Base-by-base conservation (phyloP, 2,329 filamentous ascomycete genomes). In the Hypoxylon sp. region DNA sequence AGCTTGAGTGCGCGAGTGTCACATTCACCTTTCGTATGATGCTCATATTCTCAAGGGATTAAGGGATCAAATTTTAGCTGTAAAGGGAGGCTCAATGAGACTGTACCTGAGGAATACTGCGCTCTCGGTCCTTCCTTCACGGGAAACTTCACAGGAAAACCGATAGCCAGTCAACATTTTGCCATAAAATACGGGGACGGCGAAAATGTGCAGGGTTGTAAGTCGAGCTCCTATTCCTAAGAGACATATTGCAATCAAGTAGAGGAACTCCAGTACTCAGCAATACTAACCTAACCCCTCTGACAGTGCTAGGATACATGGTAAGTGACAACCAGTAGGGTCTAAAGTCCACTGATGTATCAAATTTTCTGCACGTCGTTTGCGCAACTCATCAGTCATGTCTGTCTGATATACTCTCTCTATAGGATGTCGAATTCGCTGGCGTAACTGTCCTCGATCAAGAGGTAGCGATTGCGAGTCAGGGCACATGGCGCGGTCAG, bases 401-500 rank as follows among this genome's bases (percentile, higher is more conserved):
- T 7, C 37, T 21, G n/a, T 41, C 37, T 41, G 16, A 41, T 11
- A 41, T 41, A 19, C 3, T 41, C 37, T 41, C 37, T 41, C 37
- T 41, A 4, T 79, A 80, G 47, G 81, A 85, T 65, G 75, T 86
- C 41, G 76, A 78, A 0, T 78, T 85, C 14, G 83, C 80, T 2
- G 82, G 81, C 7, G 70, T 86, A 29, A 76, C 73, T 0, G 83
- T 85, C 34, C 71, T 73, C 16, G 75, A 76, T 30, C 84, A 85
- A 73, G 80, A 84, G 70, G 78, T 85, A 46, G 83, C 80, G 11
- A 76, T 87, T 19, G 84, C 82, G 46, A 84, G 81, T 70, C 76
- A 75, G 61, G 84, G 84, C 2, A 80, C 80, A 71, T 86, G 84
- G 84, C 78, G 77, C 59, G 84, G 84, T 47, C 81, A 85, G 63